Percentiles rank a stretch among this genome's conserved stretches.
Evolutionary conservation across 2,329 filamentous ascomycete species (phyloP).

Genomic region (Myrmaecium sp.): DNA sequence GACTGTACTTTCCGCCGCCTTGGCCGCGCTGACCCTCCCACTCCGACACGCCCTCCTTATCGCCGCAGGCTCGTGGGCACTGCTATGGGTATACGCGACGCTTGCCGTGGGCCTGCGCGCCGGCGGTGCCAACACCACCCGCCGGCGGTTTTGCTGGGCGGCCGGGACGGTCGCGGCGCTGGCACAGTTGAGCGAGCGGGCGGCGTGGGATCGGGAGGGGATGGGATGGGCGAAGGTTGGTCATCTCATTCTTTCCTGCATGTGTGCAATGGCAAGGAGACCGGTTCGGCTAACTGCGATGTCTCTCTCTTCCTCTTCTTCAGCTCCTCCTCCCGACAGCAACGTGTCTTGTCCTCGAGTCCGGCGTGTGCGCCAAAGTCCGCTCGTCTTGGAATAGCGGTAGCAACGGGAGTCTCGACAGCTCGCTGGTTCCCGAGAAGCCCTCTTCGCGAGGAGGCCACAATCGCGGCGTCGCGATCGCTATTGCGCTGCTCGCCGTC

Average conservation of each 20-base stretch:
- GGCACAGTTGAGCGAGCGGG: slow-evolving; percentile 26
- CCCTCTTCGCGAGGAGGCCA: slow-evolving; percentile 8
- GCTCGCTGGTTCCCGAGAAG: slow-evolving; percentile 7
- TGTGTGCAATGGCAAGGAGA: slow-evolving; percentile 1
- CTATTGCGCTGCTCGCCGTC: slow-evolving; percentile 19
- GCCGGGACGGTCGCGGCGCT: slow-evolving; percentile 26
- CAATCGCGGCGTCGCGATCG: slow-evolving; percentile 14
- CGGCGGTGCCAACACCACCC: slow-evolving; percentile 10
- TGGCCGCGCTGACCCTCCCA: slow-evolving; percentile 18
- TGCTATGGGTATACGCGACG: slow-evolving; percentile 19
- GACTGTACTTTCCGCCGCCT: slow-evolving; percentile 17
- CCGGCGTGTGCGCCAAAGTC: slow-evolving; percentile 7
- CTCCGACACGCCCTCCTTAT: slow-evolving; percentile 25
- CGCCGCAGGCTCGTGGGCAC: slow-evolving; percentile 24
- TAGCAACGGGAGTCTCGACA: slow-evolving; percentile 9
- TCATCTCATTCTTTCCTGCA: neutral
- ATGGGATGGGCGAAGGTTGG: slow-evolving; percentile 30
- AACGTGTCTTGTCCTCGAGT: slow-evolving; percentile 13
- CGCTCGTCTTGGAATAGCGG: slow-evolving; percentile 11
- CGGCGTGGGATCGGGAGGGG: slow-evolving; percentile 24
- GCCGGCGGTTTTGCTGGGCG: slow-evolving; percentile 18
- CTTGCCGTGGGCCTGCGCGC: slow-evolving; percentile 17
- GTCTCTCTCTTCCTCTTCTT: slow-evolving; percentile 4
- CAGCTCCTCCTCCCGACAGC: slow-evolving; percentile 20
- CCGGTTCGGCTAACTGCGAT: slow-evolving; percentile 4